phyloP scores from a whole-genome alignment of 495 filamentous ascomycete species.

The Penicillium egyptiacum region DNA sequence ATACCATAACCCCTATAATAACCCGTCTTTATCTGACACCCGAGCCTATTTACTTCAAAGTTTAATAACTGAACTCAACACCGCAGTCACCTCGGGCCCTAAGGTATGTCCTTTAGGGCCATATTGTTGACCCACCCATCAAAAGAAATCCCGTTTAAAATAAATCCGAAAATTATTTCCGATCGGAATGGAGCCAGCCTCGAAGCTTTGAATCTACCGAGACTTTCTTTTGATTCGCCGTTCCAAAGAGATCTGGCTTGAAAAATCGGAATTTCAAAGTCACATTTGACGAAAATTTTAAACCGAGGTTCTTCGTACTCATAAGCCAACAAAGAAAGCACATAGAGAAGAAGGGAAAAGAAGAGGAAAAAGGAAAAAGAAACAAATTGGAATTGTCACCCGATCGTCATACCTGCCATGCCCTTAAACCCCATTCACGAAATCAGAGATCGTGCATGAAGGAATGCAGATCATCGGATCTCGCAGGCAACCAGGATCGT shows the following conservation, averaged over 20 bases:
- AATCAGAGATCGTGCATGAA: slow-evolving; percentile 33
- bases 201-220: not conserved
- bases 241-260: not conserved
- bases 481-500: slow-evolving; percentile 15
- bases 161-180: not conserved
- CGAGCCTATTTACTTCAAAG: slow-evolving; percentile 5
- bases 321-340: not conserved
- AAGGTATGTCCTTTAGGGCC: not conserved
- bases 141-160: not conserved
- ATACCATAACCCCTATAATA: not conserved
- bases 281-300: not conserved
- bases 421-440: slow-evolving; percentile 8
- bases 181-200: not conserved
- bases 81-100: slow-evolving; percentile 16
- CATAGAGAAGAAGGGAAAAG: too few relatives aligned
- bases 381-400: slow-evolving; percentile 9
- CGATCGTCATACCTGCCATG: slow-evolving; percentile 19
- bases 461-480: slow-evolving; percentile 39
- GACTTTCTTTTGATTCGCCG: not conserved
- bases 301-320: not conserved
- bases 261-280: not conserved
- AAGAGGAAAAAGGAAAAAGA: not conserved
- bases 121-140: not conserved
- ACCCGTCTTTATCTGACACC: not conserved
- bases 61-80: slow-evolving; percentile 2